These are phyloP conservation scores for Emydomyces testavorans DNA, from an alignment of 2,329 filamentous ascomycete species.

Conservation along the genomic window DNA sequence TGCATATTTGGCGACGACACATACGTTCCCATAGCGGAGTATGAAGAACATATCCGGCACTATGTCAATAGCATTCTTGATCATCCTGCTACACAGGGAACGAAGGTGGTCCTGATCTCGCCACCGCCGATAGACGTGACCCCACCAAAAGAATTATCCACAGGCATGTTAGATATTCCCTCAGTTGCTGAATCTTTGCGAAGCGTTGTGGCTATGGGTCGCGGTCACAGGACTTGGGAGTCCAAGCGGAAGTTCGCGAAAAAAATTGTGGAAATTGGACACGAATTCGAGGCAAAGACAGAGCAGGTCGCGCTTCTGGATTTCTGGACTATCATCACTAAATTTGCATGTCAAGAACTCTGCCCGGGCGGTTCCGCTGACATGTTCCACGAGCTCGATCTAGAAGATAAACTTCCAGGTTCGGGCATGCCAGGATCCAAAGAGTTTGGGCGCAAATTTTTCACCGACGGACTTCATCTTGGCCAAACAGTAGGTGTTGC, in stretches of 20 bases:
- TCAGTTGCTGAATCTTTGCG: conserved; percentile 3
- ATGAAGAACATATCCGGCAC: conserved; percentile 27
- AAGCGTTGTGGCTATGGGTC: conserved; percentile 11
- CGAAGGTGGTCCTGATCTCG: conserved; percentile 30
- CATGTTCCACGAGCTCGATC: conserved; percentile 20
- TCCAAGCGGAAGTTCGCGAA: conserved; percentile 32
- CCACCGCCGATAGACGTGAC: conserved; percentile 29
- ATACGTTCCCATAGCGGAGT: conserved; percentile 26
- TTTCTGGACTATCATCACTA: conserved; percentile 27
- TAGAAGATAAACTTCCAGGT: conserved; percentile 27
- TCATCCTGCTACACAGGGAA: conserved; percentile 22
- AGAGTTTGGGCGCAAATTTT: conserved; percentile 27
- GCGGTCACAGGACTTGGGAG: conserved; percentile 27
- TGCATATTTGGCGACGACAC: conserved; percentile 21
- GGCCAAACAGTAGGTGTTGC: conserved; percentile 17
- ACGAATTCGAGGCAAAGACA: conserved; percentile 25
- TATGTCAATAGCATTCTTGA: conserved; percentile 28
- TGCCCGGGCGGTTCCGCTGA: conserved; percentile 11
- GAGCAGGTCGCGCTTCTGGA: conserved; percentile 26
- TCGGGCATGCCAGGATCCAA: conserved; percentile 25
- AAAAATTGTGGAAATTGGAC: conserved; percentile 28
- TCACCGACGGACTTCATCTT: conserved; percentile 32
- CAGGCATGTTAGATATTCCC: not conserved
- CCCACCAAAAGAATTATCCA: conserved; percentile 5
- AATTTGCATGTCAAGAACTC: conserved; percentile 13